Base-by-base conservation (phyloP, 1,139 yeast genomes). In the Kluyveromyces marxianus region DNA sequence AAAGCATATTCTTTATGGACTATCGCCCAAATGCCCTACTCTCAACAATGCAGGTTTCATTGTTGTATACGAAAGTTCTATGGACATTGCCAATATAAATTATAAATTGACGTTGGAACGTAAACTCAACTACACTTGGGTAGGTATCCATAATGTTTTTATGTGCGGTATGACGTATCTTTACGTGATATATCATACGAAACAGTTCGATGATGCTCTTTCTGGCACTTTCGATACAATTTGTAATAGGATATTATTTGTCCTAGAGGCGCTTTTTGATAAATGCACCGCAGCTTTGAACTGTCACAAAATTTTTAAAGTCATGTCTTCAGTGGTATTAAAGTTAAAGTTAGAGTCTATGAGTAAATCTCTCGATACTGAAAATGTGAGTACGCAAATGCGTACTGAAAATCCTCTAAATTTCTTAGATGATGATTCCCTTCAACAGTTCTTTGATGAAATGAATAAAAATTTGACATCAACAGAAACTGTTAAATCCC, bases 131-230 rank as follows among this genome's bases (percentile, higher is more conserved):
- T 89, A 85, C 65, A 87, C 96, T 0, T 89, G 96, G 96, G 92
- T 90, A 1, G 95, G 95, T 0, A 92, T 88, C 2, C 95, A 88
- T 62, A 88, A 87, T 62, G 68, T 87, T 46, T 87, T 87, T 60
- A 83, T 85, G 83, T 92, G 96, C 0, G 95, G 95, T 0, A 83
- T 92, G 25, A 83, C 95, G 2, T 87, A 81, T 56, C 69, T 88
- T 39, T 88, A 84, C 60, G 76, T 90, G 0, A 71, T 87, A 10
- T 87, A 84, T 59, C 84, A 83, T 59, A 78, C 85, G 33, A 73
- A 71, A 25, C 75, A 72, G 35, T 76, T 79, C n/a, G 57, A 67
- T 7, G 65, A 67, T 10, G 75, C 79, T 7, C 64, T 75, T 6
- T 58, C 77, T 10, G 71, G 70, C 21, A 79, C 75, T 45, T 77